Evolutionary conservation across 768 basidiomycete genomes (phyloP).

Genomic region (Russula emetica): DNA sequence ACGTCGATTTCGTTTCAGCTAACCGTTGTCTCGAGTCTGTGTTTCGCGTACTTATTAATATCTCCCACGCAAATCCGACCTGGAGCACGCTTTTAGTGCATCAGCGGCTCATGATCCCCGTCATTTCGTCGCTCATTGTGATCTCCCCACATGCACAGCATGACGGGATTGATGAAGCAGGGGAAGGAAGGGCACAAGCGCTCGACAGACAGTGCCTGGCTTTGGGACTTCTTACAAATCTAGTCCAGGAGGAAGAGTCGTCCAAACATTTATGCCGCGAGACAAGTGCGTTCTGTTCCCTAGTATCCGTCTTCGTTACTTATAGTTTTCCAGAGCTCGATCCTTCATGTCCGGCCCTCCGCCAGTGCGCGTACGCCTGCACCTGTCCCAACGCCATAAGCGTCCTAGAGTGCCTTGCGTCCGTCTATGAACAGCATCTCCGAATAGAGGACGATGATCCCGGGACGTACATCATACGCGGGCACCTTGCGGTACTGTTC

Average conservation of each 20-base stretch:
- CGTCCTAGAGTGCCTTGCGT: slow-evolving; percentile 48
- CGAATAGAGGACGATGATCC: slow-evolving; percentile 32
- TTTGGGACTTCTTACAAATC: slow-evolving; percentile 70
- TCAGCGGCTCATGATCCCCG: slow-evolving; percentile 44
- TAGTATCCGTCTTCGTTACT: slow-evolving; percentile 1
- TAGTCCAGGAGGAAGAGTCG: slow-evolving; percentile 57
- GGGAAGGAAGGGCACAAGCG: slow-evolving; percentile 38
- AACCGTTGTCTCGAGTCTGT: slow-evolving; percentile 51
- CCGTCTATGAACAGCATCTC: slow-evolving; percentile 45
- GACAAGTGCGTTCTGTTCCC: slow-evolving; percentile 46
- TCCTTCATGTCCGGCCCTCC: slow-evolving; percentile 48
- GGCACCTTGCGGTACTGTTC: slow-evolving; percentile 72
- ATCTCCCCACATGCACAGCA: slow-evolving; percentile 35
- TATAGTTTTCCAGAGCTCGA: slow-evolving; percentile 42
- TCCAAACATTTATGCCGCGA: slow-evolving; percentile 45
- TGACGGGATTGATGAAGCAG: slow-evolving; percentile 25
- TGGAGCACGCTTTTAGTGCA: slow-evolving; percentile 56
- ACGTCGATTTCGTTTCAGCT: slow-evolving; percentile 31
- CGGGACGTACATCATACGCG: slow-evolving; percentile 50
- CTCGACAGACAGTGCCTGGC: slow-evolving; percentile 74
- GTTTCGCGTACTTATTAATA: slow-evolving; percentile 64
- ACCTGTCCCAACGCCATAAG: slow-evolving; percentile 44
- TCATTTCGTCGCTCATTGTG: slow-evolving; percentile 46
- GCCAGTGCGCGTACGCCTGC: slow-evolving; percentile 51
- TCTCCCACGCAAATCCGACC: slow-evolving; percentile 56